Conservation (phyloP, 2,329 filamentous ascomycete species). For the Fusarium odoratissimum region DNA sequence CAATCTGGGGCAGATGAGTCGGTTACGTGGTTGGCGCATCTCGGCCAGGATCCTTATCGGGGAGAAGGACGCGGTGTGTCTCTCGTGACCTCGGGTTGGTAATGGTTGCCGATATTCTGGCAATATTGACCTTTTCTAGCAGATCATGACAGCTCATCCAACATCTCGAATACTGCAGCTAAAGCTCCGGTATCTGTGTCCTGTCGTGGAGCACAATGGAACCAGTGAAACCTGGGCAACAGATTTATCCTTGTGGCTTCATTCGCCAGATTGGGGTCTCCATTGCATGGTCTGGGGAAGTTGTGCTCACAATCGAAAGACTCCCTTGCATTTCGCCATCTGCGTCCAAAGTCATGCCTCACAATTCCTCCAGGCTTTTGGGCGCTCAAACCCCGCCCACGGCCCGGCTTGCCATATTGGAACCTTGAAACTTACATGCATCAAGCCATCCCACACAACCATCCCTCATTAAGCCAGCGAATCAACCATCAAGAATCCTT, state of each 20-base stretch:
- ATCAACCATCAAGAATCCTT: constrained; percentile 25
- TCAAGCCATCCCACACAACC: constrained; percentile 24
- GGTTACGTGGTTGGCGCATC: constrained; percentile 26
- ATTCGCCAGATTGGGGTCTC: constrained; percentile 24
- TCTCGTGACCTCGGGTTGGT: constrained; percentile 30
- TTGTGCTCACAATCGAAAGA: constrained; percentile 3
- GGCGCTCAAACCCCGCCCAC: constrained; percentile 38
- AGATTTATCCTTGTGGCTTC: constrained; percentile 8
- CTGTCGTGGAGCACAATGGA: constrained; percentile 21
- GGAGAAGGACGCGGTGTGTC: constrained; percentile 21
- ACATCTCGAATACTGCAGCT: constrained; percentile 37
- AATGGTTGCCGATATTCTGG: constrained; percentile 19
- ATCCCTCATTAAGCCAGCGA: constrained; percentile 26
- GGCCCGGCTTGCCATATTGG: constrained; percentile 36
- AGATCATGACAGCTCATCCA: constrained; percentile 42
- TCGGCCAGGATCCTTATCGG: constrained; percentile 23
- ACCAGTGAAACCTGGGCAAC: constrained; percentile 15
- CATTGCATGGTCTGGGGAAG: constrained; percentile 19
- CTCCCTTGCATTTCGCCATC: constrained; percentile 32
- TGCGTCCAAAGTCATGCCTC: constrained; percentile 40
- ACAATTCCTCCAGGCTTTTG: constrained; percentile 21
- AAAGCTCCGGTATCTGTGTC: constrained; percentile 27
- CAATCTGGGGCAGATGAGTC: constrained; percentile 39
- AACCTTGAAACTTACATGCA: constrained; percentile 32
- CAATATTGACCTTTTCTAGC: constrained; percentile 21